Conservation (phyloP, 345 rosid genomes). For the Gossypium anomalum region DNA sequence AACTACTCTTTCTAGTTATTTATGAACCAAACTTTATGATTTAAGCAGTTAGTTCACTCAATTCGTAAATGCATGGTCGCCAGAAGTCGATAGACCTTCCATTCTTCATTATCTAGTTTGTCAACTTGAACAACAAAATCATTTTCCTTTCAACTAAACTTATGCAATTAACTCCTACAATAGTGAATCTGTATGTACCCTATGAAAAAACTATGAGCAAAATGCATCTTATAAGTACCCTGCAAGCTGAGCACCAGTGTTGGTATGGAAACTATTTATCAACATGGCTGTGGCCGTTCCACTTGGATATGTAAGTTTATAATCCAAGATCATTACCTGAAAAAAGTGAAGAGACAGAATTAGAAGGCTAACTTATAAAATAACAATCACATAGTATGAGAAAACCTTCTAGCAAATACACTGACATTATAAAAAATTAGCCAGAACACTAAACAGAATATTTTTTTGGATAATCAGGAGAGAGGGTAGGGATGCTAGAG, state of each 20-base stretch:
- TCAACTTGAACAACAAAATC: neutral
- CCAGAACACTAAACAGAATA: neutral
- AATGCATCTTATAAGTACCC: constrained; percentile 36
- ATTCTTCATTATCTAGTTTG: neutral
- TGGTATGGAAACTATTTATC: constrained; percentile 88
- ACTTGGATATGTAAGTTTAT: constrained; percentile 90
- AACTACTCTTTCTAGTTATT: neutral
- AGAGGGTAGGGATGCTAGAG: no score
- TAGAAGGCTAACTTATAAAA: neutral
- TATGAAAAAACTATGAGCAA: neutral
- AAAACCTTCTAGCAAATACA: neutral
- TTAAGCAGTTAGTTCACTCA: neutral
- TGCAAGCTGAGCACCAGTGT: constrained; percentile 87
- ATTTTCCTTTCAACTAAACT: neutral
- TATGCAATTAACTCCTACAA: neutral
- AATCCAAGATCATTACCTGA: constrained; percentile 88
- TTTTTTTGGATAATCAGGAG: neutral
- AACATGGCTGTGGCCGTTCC: constrained; percentile 93
- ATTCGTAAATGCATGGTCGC: neutral
- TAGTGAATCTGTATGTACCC: neutral
- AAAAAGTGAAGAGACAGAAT: neutral
- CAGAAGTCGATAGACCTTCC: neutral
- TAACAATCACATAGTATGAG: neutral
- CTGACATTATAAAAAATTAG: neutral
- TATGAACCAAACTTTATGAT: neutral